Evolutionary conservation across 2,329 filamentous ascomycete genomes (phyloP).

Genomic region (Arthrobotrys sinensis): DNA sequence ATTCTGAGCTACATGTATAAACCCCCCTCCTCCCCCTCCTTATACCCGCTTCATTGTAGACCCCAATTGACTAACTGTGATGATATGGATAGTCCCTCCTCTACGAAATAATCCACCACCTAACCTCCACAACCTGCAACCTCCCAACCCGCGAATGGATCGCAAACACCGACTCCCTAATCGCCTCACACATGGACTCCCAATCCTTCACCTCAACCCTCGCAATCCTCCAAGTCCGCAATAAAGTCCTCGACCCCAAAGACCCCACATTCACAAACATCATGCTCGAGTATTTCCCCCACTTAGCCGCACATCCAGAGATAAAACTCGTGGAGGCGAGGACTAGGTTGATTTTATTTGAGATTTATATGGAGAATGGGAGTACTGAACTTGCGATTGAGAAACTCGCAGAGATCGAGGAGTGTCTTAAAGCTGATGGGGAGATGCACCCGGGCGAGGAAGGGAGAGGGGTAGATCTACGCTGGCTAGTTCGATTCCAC

Average conservation of each 20-base stretch:
- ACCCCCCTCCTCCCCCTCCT: neutral
- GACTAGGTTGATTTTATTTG: conserved; percentile 41
- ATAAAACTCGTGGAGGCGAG: conserved; percentile 55
- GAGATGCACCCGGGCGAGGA: conserved; percentile 55
- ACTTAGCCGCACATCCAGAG: conserved; percentile 51
- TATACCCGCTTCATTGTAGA: neutral
- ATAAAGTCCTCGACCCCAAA: conserved; percentile 52
- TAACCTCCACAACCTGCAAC: conserved; percentile 42
- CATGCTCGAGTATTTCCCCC: conserved; percentile 59
- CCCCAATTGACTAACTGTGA: neutral
- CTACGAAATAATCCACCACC: conserved; percentile 55
- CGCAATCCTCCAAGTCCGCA: conserved; percentile 51
- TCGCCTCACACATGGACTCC: conserved; percentile 55
- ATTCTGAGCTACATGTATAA: conserved; percentile 54
- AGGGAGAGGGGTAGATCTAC: conserved; percentile 51
- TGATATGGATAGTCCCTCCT: conserved; percentile 32
- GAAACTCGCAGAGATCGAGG: conserved; percentile 50
- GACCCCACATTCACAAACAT: conserved; percentile 59
- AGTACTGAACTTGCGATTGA: conserved; percentile 37
- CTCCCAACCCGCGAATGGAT: conserved; percentile 54
- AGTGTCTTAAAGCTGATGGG: conserved; percentile 40
- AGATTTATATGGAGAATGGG: conserved; percentile 46
- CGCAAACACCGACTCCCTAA: conserved; percentile 54
- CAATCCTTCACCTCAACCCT: conserved; percentile 57
- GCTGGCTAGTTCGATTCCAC: conserved; percentile 56